Conservation (phyloP, 2,329 filamentous ascomycete genomes). For the Colletotrichum sp. region DNA sequence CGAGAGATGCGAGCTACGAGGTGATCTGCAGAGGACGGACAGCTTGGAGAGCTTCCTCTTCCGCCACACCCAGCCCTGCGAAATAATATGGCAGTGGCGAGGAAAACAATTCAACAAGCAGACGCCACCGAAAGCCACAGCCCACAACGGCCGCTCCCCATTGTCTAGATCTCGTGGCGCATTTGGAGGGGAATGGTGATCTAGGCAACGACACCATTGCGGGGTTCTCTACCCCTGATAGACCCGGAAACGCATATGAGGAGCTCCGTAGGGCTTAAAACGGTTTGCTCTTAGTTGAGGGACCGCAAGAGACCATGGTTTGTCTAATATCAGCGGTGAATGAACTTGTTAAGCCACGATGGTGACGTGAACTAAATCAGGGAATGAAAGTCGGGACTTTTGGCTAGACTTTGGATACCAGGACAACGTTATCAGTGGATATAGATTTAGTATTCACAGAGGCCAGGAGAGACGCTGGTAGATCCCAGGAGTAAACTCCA, state of each 20-base stretch:
- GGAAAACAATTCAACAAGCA: neutral
- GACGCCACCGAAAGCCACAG: neutral
- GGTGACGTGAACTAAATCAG: neutral
- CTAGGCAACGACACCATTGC: neutral
- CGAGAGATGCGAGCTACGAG: neutral
- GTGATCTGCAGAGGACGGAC: neutral
- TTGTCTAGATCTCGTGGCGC: neutral
- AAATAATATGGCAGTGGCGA: neutral
- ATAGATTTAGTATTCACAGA: neutral
- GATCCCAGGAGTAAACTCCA: neutral
- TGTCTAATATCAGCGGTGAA: neutral
- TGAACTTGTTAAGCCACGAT: neutral
- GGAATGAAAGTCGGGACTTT: neutral
- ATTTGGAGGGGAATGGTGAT: neutral
- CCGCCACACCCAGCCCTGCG: neutral
- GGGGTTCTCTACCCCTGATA: neutral
- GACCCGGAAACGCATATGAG: neutral
- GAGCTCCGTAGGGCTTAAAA: neutral
- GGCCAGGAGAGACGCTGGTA: neutral
- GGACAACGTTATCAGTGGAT: neutral
- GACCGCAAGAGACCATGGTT: neutral
- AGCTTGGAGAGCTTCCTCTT: neutral
- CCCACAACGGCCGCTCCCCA: neutral
- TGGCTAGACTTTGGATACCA: neutral
- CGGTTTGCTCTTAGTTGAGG: neutral